phyloP scores from a whole-genome alignment of 331 rosid species.

The Malus hybrid region DNA sequence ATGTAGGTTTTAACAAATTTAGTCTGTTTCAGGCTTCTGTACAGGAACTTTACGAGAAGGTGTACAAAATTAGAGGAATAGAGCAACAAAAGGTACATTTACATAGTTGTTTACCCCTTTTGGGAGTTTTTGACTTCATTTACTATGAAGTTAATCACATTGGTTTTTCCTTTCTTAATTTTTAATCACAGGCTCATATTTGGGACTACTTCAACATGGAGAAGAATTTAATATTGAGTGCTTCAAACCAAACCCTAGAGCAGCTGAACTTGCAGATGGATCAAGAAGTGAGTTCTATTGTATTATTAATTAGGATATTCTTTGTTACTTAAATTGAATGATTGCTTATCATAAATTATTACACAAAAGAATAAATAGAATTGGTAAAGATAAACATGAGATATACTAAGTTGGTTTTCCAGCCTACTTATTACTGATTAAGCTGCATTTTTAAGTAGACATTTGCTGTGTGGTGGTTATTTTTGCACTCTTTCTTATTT shows the following conservation, averaged over 20 bases:
- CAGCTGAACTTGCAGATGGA: conserved; percentile 74
- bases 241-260: conserved; percentile 62
- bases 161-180: not conserved
- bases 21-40: conserved; percentile 55
- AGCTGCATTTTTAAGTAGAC: not conserved
- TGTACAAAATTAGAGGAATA: conserved; percentile 51
- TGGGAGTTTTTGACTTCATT: not conserved
- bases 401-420: not conserved
- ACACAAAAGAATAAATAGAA: not conserved
- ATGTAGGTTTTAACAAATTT: not conserved
- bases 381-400: not conserved
- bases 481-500: not conserved
- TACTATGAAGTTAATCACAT: not conserved
- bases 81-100: conserved; percentile 57
- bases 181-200: conserved; percentile 41
- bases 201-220: conserved; percentile 80
- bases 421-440: not conserved
- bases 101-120: not conserved
- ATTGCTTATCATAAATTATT: not conserved
- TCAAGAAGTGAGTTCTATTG: conserved; percentile 66
- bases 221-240: conserved; percentile 30
- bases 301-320: not conserved
- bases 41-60: conserved; percentile 36
- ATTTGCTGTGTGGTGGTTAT: not conserved
- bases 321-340: not conserved